Base-by-base conservation (phyloP, 2,329 filamentous ascomycete genomes). In the Aspergillus texensis region DNA sequence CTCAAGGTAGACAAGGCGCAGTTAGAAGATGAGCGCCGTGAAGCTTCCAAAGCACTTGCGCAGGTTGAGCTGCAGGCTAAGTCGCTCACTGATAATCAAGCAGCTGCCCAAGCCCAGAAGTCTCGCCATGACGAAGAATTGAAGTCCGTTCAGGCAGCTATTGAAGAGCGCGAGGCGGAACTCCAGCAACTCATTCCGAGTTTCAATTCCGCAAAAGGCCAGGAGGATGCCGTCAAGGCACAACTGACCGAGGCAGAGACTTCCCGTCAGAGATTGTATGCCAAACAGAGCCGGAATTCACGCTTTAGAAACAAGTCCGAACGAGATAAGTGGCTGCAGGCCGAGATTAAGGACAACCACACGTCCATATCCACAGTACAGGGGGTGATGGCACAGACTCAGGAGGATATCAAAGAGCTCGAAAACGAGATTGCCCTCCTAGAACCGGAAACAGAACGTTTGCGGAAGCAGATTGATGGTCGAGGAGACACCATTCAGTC, bases 291-390 rank as follows among this genome's bases (percentile, higher is more conserved):
- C 50, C 90, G 94, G 53, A 93, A 91, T 68, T 90, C 91, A 21
- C 91, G 93, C 66, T 99, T 97, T 78, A 91, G 86, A 73, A 96
- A 88, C 76, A 97, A 97, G 81, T 86, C 87, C 10, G 93, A 98
- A 75, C 89, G 96, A 50, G 94, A 99, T 76, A 86, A 88, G 41
- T 97, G 88, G 84, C 82, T 99, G 57, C 88, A 88, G 65, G 85
- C 88, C 65, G 91, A 97, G 78, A 92, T 98, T 61, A 84, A 91
- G 52, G 91, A 96, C 41, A 87, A 94, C 60, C 91, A 93, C 68
- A 82, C 87, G 41, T 91, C 91, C 6, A 83, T 97, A 34, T 90
- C 89, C 41, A 89, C 88, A 19, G 91, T 96, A 69, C 95, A 94
- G 74, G 91, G 92, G 26, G 93, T 96, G 66, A 88, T 91, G 41